A percentile compares a stretch with the other conserved stretches of the same genome.
These are phyloP conservation scores for Calycina herbarum DNA, from an alignment of 2,329 filamentous ascomycete species.

Conservation along the genomic window DNA sequence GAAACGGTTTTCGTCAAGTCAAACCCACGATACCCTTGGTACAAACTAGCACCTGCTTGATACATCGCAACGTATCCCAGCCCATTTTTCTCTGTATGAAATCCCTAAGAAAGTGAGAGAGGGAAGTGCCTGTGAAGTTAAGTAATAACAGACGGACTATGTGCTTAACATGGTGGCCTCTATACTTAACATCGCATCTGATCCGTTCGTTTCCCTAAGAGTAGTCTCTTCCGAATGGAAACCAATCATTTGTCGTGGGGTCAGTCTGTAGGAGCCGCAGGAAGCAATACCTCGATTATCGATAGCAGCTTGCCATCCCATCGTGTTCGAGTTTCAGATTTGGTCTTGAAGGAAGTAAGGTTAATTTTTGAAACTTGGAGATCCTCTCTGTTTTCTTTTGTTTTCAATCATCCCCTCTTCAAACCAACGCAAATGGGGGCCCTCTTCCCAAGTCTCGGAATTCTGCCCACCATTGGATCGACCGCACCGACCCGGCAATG, in stretches of 20 bases:
- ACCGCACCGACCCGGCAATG: not conserved
- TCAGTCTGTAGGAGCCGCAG: not conserved
- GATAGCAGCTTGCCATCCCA: not conserved
- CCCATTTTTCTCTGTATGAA: not conserved
- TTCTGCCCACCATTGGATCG: not conserved
- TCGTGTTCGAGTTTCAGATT: not conserved
- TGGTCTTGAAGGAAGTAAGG: not conserved
- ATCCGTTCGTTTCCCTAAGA: not conserved
- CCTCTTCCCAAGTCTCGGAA: conserved; percentile 1
- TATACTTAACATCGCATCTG: conserved; percentile 1
- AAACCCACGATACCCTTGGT: not conserved
- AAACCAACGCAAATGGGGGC: not conserved
- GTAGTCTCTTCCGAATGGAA: not conserved
- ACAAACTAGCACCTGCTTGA: not conserved
- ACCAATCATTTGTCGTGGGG: not conserved
- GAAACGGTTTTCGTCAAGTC: not conserved
- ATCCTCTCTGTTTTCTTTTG: not conserved
- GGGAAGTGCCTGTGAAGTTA: not conserved
- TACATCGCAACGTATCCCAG: too few relatives aligned
- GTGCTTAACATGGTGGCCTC: not conserved
- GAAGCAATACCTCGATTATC: too few relatives aligned
- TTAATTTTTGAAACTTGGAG: not conserved
- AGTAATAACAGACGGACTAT: not conserved
- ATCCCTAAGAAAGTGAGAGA: not conserved
- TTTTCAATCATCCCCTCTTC: not conserved